Evolutionary conservation across 1,284 basidiomycete genomes (phyloP), one percentile per base, ranked within the genome.

Genomic region (Tranzscheliella williamsii): DNA sequence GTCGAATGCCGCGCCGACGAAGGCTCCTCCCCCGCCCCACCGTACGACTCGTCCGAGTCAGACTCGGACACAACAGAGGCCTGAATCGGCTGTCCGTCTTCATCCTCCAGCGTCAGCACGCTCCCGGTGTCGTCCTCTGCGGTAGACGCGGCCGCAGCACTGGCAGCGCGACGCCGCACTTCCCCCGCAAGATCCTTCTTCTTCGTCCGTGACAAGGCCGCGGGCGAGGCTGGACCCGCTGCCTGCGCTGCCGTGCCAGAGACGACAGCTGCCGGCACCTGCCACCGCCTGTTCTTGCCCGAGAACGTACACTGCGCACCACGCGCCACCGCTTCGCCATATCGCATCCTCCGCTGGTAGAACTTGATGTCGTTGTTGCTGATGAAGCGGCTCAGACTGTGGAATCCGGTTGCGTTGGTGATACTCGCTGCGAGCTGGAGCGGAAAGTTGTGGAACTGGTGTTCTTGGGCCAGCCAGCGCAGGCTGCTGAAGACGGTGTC

Each of bases 371-470:
- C 58, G 12, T 53, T 63, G 20, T 57, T 58, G 15, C 38, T 42
- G 9, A 70, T 57, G 52, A 67, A 63, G 12, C 55, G 44, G 3
- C 55, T 57, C 29, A 69, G 36, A 18, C 66, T 64, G 32, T 73
- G 67, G 29, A 72, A 62, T 2, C 71, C 73, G 1, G 50, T 36
- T 13, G 42, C 58, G 32, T 73, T 74, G 2, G 66, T 58, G 3
- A 76, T 15, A 4, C 61, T 63, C 5, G 55, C 47, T 9, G 57
- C 53, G 4, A 75, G 39, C 32, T 67, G 64, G 29, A 69, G 46
- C 16, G 70, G 66, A 21, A 70, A 49, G 31, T 73, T 64, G 46
- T 75, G 62, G 36, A 76, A 76, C 33, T 73, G 71, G 34, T 57
- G 63, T 22, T 54, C 54, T n/a, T 52, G 52, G 16, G 65, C 49